Percentiles rank a stretch among this genome's conserved stretches.
Evolutionary conservation across 129 eudicot genomes (phyloP).

Genomic region (Arctium lappa): DNA sequence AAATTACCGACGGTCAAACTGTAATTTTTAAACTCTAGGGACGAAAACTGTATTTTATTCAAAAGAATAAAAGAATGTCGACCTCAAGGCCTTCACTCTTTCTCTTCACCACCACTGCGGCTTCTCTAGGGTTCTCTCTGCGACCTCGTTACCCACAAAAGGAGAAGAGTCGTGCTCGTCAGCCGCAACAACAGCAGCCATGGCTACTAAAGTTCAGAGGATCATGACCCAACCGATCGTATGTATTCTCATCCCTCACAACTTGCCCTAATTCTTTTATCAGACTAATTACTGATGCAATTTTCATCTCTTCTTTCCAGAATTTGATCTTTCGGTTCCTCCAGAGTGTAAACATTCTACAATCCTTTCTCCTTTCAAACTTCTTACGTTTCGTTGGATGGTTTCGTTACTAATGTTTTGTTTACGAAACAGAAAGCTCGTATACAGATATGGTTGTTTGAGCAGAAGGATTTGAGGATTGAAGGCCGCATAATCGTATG

Average conservation of each 20-base stretch:
- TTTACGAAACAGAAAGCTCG: constrained; percentile 50
- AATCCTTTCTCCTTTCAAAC: not conserved
- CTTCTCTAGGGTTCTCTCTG: not conserved
- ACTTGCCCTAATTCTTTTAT: not conserved
- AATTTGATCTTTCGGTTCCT: constrained; percentile 64
- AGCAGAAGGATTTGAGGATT: constrained; percentile 66
- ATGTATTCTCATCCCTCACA: not conserved
- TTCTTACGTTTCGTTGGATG: not conserved
- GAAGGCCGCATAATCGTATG: constrained; percentile 67
- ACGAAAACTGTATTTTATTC: not conserved
- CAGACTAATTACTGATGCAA: not conserved
- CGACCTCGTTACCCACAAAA: not conserved
- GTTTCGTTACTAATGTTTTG: not conserved
- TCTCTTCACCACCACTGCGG: not conserved
- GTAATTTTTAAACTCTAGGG: not conserved
- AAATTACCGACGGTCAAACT: not conserved
- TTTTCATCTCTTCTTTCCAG: constrained; percentile 22
- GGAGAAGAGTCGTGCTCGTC: not conserved
- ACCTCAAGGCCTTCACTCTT: not conserved
- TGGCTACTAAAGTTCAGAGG: constrained; percentile 81
- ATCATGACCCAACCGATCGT: constrained; percentile 79
- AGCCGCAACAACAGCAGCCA: constrained; percentile 31
- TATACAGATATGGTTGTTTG: constrained; percentile 73
- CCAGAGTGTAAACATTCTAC: constrained; percentile 41
- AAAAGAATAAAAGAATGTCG: not conserved